Evolutionary conservation across 2,329 filamentous ascomycete genomes (phyloP), one percentile per base, ranked within the genome.

Genomic region (Lachnellula hyalina): DNA sequence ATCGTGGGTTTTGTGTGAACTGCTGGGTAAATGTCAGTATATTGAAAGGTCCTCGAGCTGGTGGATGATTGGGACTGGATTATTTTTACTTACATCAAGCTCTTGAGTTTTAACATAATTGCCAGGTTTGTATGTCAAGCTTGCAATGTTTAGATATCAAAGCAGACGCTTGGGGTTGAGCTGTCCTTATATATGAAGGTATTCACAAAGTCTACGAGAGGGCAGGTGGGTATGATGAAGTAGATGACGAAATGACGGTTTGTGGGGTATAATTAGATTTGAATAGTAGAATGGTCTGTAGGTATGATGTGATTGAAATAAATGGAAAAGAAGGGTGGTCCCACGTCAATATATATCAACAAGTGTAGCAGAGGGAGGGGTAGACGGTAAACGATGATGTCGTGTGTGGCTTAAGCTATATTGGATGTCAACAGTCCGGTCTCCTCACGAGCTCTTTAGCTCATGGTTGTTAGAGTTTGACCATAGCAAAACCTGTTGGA

Each of bases 61-160:
- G 17, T 19, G 8, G 25, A 23, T 14, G 32, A 40, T 40, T 40
- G 14, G 36, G 14, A n/a, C 9, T n/a, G 38, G 6, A 41, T 1
- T 6, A 9, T 32, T 9, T 40, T 40, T 6, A 25, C 28, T 34
- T 48, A 56, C 54, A 56, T 23, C 6, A 56, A 36, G 11, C 47
- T 53, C 41, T 56, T 56, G 34, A 53, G 44, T 11, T 51, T 53
- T 2, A 53, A 51, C 54, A 56, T 56, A 17, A 15, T 51, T 50
- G 34, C 47, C 19, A 19, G 36, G 8, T n/a, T 40, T 7, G 36
- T 14, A 8, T n/a, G 17, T 40, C 15, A 6, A 40, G 36, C 7
- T 32, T 40, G n/a, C 6, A 40, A 5, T 17, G 14, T 15, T 15
- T 40, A 8, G 14, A 14, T n/a, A 8, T 40, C 6, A 38, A 38